A percentile compares a stretch with the other conserved stretches of the same genome.
These are phyloP conservation scores for Euphorbia schlechtendalii DNA, from an alignment of 441 rosid genomes.

Conservation along the genomic window DNA sequence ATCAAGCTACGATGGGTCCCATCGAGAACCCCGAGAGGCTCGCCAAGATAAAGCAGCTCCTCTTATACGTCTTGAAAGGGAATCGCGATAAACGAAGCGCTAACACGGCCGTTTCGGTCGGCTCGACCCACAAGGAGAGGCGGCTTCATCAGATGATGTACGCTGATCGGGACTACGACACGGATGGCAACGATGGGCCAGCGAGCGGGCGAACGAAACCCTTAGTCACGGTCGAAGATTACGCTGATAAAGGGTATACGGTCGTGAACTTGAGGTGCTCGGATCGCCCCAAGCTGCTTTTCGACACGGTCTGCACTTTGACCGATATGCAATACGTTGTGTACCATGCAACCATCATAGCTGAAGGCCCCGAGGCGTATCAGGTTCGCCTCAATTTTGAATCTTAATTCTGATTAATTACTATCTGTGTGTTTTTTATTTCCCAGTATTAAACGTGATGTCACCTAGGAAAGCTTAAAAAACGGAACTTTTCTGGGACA, in stretches of 20 bases:
- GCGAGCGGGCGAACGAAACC: conserved; percentile 35
- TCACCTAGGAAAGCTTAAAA: too few species aligned
- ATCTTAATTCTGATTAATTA: too few species aligned
- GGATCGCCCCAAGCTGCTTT: conserved; percentile 69
- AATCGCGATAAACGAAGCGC: conserved; percentile 58
- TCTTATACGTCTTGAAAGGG: conserved; percentile 56
- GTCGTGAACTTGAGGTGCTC: conserved; percentile 65
- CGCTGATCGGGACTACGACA: conserved; percentile 72
- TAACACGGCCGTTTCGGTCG: conserved; percentile 64
- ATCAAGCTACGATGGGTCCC: too few species aligned
- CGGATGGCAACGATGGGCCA: conserved; percentile 31
- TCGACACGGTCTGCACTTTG: conserved; percentile 72
- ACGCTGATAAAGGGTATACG: conserved; percentile 61
- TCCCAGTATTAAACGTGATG: too few species aligned
- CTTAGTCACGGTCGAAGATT: conserved; percentile 54
- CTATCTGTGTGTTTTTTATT: too few species aligned
- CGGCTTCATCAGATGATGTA: conserved; percentile 90
- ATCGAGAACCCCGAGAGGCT: conserved; percentile 52
- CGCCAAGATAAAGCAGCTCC: conserved; percentile 51
- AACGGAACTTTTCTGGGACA: too few species aligned
- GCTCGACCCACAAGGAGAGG: conserved; percentile 65
- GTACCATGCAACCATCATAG: conserved; percentile 65
- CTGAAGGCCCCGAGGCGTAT: conserved; percentile 71
- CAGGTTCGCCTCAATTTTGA: conserved; percentile 47
- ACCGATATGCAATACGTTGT: conserved; percentile 82